Percentiles rank a stretch among this genome's conserved stretches.
These are phyloP conservation scores for Rhododendron ferrugineum DNA, from an alignment of 148 eudicot genomes.

Conservation along the genomic window DNA sequence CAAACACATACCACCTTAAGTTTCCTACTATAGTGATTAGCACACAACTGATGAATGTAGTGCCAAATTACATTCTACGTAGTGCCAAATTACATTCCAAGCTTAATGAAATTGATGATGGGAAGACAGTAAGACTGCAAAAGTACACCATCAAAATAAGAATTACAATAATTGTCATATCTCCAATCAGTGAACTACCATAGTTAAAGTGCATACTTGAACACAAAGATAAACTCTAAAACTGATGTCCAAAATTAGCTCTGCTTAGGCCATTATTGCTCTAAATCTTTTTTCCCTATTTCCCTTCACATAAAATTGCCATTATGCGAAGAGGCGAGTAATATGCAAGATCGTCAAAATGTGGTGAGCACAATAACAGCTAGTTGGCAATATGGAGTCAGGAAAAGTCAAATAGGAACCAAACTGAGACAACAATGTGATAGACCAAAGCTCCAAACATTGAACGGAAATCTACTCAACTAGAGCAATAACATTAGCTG, in stretches of 20 bases:
- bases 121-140: neutral
- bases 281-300: neutral
- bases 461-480: slow-evolving; percentile 30
- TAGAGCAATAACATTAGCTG: slow-evolving; percentile 72
- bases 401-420: neutral
- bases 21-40: neutral
- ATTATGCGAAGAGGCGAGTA: neutral
- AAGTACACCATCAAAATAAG: neutral
- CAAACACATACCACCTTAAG: neutral
- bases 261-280: neutral
- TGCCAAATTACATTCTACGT: neutral
- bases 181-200: neutral
- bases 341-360: neutral
- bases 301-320: neutral
- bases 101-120: neutral
- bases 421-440: neutral
- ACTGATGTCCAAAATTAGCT: neutral
- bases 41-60: neutral
- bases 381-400: neutral
- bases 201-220: neutral
- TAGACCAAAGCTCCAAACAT: neutral
- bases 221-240: neutral
- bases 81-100: neutral
- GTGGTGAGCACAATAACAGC: neutral
- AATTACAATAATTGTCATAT: neutral